These are phyloP conservation scores for Neoboletus magnificus DNA, from an alignment of 768 basidiomycete genomes.

Conservation along the genomic window DNA sequence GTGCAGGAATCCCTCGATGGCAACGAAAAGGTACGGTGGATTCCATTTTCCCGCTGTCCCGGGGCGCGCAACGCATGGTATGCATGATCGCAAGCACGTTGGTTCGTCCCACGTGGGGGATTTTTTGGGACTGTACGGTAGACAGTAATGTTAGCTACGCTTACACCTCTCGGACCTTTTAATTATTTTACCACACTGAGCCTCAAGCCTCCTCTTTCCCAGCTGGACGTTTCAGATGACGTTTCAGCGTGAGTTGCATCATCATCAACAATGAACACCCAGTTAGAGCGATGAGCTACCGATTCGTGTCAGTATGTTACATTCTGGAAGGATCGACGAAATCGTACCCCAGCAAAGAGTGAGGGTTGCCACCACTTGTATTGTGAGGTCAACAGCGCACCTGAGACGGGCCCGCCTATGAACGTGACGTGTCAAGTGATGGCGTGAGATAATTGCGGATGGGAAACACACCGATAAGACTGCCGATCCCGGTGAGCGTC, in stretches of 20 bases:
- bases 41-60: neutral
- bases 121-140: neutral
- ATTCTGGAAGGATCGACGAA: neutral
- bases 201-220: neutral
- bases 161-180: neutral
- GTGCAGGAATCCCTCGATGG: constrained; percentile 77
- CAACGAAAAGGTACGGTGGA: constrained; percentile 21
- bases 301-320: neutral
- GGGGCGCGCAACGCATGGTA: constrained; percentile 37
- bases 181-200: neutral
- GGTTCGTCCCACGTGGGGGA: neutral
- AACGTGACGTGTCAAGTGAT: neutral
- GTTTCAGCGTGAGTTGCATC: constrained; percentile 10
- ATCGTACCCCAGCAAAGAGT: constrained; percentile 44
- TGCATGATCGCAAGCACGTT: constrained; percentile 10
- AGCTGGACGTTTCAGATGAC: neutral
- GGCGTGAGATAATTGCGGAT: neutral
- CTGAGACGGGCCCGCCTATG: constrained; percentile 52
- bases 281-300: constrained; percentile 9
- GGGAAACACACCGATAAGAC: constrained; percentile 20
- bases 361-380: constrained; percentile 58
- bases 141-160: neutral
- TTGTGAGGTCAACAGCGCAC: constrained; percentile 47
- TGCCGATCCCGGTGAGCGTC: constrained; percentile 12
- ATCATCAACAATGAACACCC: constrained; percentile 1